Evolutionary conservation across 2,329 filamentous ascomycete genomes (phyloP).

Genomic region (Alternaria panax): DNA sequence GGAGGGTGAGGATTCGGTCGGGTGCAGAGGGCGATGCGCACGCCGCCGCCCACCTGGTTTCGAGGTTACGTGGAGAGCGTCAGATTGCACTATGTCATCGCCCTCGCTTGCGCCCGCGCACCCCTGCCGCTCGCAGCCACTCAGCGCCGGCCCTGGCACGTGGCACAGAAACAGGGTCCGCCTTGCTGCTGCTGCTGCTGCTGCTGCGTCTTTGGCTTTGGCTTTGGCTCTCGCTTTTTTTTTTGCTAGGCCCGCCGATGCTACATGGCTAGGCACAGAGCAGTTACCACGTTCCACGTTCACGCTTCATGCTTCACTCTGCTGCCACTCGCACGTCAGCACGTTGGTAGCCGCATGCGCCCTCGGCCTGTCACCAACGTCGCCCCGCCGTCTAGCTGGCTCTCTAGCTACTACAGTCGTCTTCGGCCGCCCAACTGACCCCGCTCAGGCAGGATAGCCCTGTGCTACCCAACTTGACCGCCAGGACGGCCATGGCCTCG

Average conservation of each 20-base stretch:
- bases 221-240: no score
- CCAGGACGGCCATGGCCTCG: slow-evolving; percentile 11
- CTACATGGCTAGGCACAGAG: neutral
- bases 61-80: slow-evolving; percentile 12
- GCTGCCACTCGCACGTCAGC: slow-evolving; percentile 4
- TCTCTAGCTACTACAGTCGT: slow-evolving; percentile 11
- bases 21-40: slow-evolving; percentile 2
- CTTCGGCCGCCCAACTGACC: slow-evolving; percentile 18
- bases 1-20: slow-evolving; percentile 5
- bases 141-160: neutral
- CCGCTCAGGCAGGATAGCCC: slow-evolving; percentile 20
- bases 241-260: neutral
- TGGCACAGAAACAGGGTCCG: slow-evolving; percentile 8
- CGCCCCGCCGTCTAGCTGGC: slow-evolving; percentile 13
- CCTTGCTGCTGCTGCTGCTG: neutral
- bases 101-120: slow-evolving; percentile 14
- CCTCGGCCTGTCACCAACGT: slow-evolving; percentile 18
- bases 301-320: slow-evolving; percentile 11
- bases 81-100: slow-evolving; percentile 20
- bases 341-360: neutral
- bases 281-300: neutral
- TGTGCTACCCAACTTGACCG: slow-evolving; percentile 21
- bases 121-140: slow-evolving; percentile 7
- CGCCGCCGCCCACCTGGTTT: slow-evolving; percentile 8
- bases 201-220: neutral